These are phyloP conservation scores for Coleophoma cylindrospora DNA, from an alignment of 2,329 filamentous ascomycete species.

Conservation along the genomic window DNA sequence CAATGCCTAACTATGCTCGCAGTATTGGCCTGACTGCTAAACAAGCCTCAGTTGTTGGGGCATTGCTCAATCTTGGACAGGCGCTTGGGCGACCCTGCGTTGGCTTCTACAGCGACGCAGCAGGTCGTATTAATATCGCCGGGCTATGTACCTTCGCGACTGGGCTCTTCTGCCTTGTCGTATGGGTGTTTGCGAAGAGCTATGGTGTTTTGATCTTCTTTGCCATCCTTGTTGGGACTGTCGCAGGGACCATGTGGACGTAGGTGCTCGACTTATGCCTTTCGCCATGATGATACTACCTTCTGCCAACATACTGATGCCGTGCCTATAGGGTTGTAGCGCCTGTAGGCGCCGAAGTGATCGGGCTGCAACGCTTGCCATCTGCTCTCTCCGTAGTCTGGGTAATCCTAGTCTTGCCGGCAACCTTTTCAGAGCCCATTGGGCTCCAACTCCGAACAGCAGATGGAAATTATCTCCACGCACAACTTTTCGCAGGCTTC, in stretches of 20 bases:
- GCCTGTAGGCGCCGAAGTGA: constrained; percentile 68
- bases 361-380: constrained; percentile 64
- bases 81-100: constrained; percentile 63
- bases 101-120: constrained; percentile 65
- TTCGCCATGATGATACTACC: no score
- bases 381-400: constrained; percentile 67
- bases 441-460: constrained; percentile 45
- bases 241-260: constrained; percentile 68
- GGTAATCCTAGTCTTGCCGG: constrained; percentile 65
- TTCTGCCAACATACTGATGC: no score
- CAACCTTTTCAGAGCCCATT: constrained; percentile 61
- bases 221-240: constrained; percentile 57
- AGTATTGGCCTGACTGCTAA: constrained; percentile 60
- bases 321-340: constrained; percentile 41
- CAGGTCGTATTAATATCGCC: constrained; percentile 71
- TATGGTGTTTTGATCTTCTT: constrained; percentile 69
- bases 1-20: constrained; percentile 67
- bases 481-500: constrained; percentile 55
- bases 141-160: constrained; percentile 57
- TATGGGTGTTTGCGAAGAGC: constrained; percentile 66
- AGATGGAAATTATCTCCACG: constrained; percentile 47
- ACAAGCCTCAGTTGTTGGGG: constrained; percentile 68
- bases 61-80: constrained; percentile 64
- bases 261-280: no score
- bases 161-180: constrained; percentile 59